A percentile compares a stretch with the other conserved stretches of the same genome.
phyloP scores from a whole-genome alignment of 805 yeast species.

The Candida oleophila region DNA sequence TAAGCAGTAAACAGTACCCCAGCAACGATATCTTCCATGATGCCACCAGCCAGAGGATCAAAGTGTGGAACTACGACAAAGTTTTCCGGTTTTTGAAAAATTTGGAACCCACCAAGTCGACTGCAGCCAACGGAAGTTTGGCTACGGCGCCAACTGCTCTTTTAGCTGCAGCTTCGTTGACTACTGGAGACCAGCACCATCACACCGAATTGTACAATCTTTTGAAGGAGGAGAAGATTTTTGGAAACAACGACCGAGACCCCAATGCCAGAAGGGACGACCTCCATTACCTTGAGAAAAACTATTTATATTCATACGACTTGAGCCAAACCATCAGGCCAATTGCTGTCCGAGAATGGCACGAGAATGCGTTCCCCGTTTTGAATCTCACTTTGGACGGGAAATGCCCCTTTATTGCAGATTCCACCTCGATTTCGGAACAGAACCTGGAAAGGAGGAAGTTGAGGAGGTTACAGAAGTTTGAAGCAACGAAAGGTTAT shows the following conservation, averaged over 20 bases:
- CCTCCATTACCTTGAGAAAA: slow-evolving; percentile 71
- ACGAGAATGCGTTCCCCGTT: slow-evolving; percentile 49
- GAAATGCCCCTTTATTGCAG: slow-evolving; percentile 78
- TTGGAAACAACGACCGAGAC: slow-evolving; percentile 87
- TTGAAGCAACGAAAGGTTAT: slow-evolving; percentile 41
- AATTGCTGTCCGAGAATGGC: slow-evolving; percentile 80
- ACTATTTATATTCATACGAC: slow-evolving; percentile 77
- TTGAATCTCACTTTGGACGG: slow-evolving; percentile 67
- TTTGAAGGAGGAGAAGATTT: slow-evolving; percentile 78
- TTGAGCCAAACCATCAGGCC: slow-evolving; percentile 77
- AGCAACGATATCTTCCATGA: slow-evolving; percentile 63
- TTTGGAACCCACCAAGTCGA: slow-evolving; percentile 33
- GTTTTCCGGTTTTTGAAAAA: slow-evolving; percentile 75
- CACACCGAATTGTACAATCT: slow-evolving; percentile 42
- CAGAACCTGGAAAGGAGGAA: slow-evolving; percentile 41
- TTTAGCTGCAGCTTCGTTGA: background rate
- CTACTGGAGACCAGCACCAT: background rate
- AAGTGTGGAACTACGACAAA: slow-evolving; percentile 88
- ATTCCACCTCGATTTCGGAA: slow-evolving; percentile 31
- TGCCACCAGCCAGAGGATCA: slow-evolving; percentile 60
- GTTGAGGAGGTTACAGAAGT: slow-evolving; percentile 37
- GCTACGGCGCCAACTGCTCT: background rate
- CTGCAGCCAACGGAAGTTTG: background rate
- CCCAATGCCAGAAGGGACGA: slow-evolving; percentile 84
- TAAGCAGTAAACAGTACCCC: slow-evolving; percentile 40